Percentiles rank a stretch among this genome's conserved stretches.
Evolutionary conservation across 2,329 filamentous ascomycete genomes (phyloP).

Genomic region (Cladosporium colombiae): DNA sequence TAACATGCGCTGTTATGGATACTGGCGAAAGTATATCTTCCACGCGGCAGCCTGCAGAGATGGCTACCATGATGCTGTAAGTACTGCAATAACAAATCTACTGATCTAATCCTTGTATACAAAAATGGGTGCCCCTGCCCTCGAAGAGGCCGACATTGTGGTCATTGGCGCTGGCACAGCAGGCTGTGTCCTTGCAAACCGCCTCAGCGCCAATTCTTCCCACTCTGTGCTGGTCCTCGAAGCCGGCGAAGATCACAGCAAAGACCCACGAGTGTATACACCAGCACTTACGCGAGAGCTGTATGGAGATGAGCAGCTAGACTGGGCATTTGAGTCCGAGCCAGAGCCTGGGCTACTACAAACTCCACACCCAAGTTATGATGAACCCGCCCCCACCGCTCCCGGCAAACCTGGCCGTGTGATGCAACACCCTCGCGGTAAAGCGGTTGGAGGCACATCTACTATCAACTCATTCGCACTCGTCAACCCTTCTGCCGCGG

Average conservation of each 20-base stretch:
- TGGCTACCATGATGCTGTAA: not conserved
- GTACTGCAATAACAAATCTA: not conserved
- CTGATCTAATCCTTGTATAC: not conserved
- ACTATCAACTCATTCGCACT: constrained; percentile 37
- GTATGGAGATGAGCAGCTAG: constrained; percentile 31
- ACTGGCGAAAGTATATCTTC: not conserved
- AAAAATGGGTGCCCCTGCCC: constrained; percentile 9
- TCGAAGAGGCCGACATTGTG: constrained; percentile 24
- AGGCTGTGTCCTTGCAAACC: constrained; percentile 31
- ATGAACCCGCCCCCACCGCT: constrained; percentile 14
- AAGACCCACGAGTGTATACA: constrained; percentile 27
- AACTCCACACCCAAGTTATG: not conserved
- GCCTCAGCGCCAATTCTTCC: constrained; percentile 26
- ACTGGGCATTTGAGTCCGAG: constrained; percentile 37
- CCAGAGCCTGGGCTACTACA: constrained; percentile 26
- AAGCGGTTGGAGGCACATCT: constrained; percentile 42
- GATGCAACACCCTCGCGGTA: constrained; percentile 37
- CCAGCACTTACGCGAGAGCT: constrained; percentile 26
- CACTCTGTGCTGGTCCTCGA: constrained; percentile 37
- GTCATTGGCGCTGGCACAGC: constrained; percentile 33
- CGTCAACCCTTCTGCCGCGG: constrained; percentile 36
- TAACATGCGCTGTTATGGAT: not conserved
- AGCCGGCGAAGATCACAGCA: constrained; percentile 31
- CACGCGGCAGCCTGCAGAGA: not conserved
- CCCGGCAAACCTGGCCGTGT: constrained; percentile 23